Conservation (phyloP, 177 flowering plant genomes). For the Telopea speciosissima region DNA sequence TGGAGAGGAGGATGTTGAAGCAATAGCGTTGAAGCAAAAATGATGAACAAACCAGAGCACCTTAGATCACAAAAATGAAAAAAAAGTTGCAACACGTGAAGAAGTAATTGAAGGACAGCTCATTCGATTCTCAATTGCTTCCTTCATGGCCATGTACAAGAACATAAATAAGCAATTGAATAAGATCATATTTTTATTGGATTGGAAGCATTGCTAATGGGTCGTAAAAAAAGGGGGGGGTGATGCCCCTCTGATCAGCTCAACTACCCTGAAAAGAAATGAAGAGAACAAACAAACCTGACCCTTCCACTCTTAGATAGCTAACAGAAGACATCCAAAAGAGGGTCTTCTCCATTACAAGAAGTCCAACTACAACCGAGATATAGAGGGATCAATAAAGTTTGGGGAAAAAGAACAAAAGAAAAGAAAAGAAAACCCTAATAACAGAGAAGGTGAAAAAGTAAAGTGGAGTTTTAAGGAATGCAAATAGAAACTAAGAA, state of each 20-base stretch:
- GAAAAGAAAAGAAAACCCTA: no score
- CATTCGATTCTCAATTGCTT: conserved; percentile 12
- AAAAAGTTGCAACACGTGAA: conserved; percentile 8
- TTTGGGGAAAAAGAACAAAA: no score
- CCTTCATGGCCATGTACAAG: background rate
- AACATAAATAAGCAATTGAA: background rate
- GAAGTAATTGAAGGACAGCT: background rate
- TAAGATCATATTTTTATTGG: background rate
- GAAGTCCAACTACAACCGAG: background rate
- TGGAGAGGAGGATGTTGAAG: no score
- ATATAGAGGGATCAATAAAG: no score
- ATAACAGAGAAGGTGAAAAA: no score
- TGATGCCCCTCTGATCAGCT: no score
- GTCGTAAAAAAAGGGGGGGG: no score
- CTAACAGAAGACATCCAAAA: background rate
- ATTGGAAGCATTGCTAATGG: background rate
- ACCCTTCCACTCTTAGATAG: background rate
- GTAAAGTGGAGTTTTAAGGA: no score
- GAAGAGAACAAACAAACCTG: background rate
- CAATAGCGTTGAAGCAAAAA: conserved; percentile 16
- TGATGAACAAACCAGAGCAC: conserved; percentile 6
- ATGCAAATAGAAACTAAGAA: no score
- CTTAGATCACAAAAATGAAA: background rate
- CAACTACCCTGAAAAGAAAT: background rate
- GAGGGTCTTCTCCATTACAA: background rate